Evolutionary conservation across 768 basidiomycete genomes (phyloP), one percentile per base, ranked within the genome.

Genomic region (Phaeotremella skinneri): DNA sequence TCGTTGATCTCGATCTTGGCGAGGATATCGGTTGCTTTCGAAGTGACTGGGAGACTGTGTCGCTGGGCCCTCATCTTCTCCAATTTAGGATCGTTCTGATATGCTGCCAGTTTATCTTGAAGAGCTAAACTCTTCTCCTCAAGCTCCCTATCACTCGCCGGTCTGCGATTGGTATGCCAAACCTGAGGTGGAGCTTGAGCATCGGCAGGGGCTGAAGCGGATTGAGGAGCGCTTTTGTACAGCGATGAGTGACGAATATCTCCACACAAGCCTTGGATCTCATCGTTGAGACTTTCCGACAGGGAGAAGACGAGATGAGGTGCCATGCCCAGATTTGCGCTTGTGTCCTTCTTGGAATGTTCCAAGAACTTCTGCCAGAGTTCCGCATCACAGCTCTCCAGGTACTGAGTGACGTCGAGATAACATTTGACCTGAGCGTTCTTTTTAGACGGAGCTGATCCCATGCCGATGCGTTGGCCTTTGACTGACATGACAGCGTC

Each of bases 401-500:
- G 83, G 74, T 96, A 94, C 52, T 85, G 83, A 0, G 87, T 83
- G 61, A 91, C 91, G 74, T 97, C 93, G 48, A 96, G 83, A 74
- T 88, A 94, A 73, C 87, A 90, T 61, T 83, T 82, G 13, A 82
- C 78, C 64, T 83, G 81, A 0, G 93, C 87, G 3, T 68, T 71
- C 77, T 91, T 92, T 79, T 94, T 96, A 69, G 62, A 83, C 3
- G 71, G 1, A 4, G 82, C 87, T 30, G 81, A 76, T 9, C 91
- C 93, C 72, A 92, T 80, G 3, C 93, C 93, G 59, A 97, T 91
- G 58, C 85, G 83, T 41, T 86, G 83, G 1, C 85, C 87, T 20
- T 84, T 85, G 52, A 96, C 66, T 6, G 66, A 64, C 49, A 73
- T 67, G 37, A 73, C 57, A 30, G 77, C 64, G 42, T 70, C 61